Evolutionary conservation across 2,329 filamentous ascomycete genomes (phyloP), one percentile per base, ranked within the genome.

Genomic region (Fusarium sp.): DNA sequence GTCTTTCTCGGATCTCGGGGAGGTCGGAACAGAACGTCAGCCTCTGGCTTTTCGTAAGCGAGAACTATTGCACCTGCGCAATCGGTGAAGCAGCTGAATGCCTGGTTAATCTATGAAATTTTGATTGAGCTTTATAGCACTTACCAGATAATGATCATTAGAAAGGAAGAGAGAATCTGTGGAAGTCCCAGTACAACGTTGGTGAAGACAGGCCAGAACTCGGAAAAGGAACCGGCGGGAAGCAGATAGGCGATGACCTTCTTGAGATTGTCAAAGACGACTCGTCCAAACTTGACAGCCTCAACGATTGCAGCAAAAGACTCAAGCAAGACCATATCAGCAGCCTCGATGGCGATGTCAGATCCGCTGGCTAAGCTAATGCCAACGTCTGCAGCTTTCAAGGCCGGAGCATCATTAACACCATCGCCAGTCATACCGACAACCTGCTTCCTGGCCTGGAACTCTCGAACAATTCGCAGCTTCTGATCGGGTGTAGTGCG

Each of bases 351-450:
- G 11, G 93, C 93, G 42, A 97, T 91, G 76, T 96, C 93, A 1
- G 91, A 93, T 7, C 93, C 93, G 1, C 89, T 91, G 8, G 91
- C 92, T 70, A 97, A 89, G 2, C 92, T 92, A 65, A 97, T 95
- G 58, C 92, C 92, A 2, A 96, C 89, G 71, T 97, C 93, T 17
- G 93, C 92, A 1, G 90, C 89, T 5, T 91, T 89, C 10, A 97
- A 86, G 6, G 93, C 93, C 0, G 93, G 93, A 0, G 93, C 91
- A 75, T 97, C 93, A 74, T 97, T 97, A 71, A 95, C 93, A 22
- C 93, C 93, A 73, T 97, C 93, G 45, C 93, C 93, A 5, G 94
- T 92, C 88, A 97, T 95, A 43, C 90, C 93, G 2, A 96, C 88
- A 4, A 92, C 91, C 51, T 88, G 85, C 78, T 69, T 91, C 76